phyloP scores from a whole-genome alignment of 2,329 filamentous ascomycete genomes.

The Trichoderma simmonsii region DNA sequence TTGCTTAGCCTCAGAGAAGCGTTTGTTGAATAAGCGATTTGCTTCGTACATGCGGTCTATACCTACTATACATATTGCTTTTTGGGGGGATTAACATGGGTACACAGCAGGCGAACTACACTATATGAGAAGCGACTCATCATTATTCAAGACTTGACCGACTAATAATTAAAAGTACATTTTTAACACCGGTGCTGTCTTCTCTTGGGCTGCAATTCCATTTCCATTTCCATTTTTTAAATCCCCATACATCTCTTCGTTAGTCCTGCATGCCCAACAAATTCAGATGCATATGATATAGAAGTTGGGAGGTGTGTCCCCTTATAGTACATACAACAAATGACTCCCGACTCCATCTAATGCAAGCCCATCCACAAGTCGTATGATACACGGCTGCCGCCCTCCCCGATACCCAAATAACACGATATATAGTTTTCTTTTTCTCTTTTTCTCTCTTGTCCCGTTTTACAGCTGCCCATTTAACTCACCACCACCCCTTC shows the following conservation, averaged over 20 bases:
- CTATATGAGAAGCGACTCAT: constrained; percentile 7
- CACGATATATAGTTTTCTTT: constrained; percentile 2
- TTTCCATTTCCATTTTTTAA: not conserved
- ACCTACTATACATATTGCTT: not conserved
- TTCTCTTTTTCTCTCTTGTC: not conserved
- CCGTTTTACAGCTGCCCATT: constrained; percentile 25
- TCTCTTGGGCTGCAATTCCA: not conserved
- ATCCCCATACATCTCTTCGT: not conserved
- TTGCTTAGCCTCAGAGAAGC: constrained; percentile 11
- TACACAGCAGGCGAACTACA: not conserved
- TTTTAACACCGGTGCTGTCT: not conserved
- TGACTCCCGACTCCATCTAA: constrained; percentile 43
- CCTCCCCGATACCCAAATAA: constrained; percentile 16
- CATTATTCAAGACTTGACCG: not conserved
- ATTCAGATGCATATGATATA: constrained; percentile 12
- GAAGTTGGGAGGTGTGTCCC: constrained; percentile 22
- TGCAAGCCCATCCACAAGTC: constrained; percentile 43
- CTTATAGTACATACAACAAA: constrained; percentile 32
- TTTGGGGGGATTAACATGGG: not conserved
- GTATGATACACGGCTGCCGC: constrained; percentile 38
- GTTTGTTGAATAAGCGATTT: constrained; percentile 18
- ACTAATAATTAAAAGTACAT: constrained; percentile 1
- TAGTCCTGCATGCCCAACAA: not conserved
- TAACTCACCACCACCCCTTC: constrained; percentile 49
- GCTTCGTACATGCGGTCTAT: constrained; percentile 17